Percentiles rank a stretch among this genome's conserved stretches.
These are phyloP conservation scores for Talaromyces wortmannii DNA, from an alignment of 495 filamentous ascomycete species.

Conservation along the genomic window DNA sequence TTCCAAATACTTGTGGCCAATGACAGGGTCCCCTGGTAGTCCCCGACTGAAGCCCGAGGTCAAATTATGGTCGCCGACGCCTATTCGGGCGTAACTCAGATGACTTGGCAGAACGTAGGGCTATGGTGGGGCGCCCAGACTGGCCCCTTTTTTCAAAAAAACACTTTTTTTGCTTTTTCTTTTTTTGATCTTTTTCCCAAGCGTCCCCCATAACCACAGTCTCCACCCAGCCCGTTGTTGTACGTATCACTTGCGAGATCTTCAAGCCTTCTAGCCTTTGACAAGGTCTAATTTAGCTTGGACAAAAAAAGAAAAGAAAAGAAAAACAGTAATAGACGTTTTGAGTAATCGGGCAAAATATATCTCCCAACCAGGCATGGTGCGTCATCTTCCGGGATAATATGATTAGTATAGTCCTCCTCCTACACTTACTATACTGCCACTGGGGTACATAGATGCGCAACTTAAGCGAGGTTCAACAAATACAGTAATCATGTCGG, in stretches of 20 bases:
- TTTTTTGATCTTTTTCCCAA: conserved; percentile 1
- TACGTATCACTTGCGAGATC: neutral
- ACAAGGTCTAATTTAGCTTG: neutral
- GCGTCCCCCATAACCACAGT: neutral
- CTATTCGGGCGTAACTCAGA: neutral
- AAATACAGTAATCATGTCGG: no score
- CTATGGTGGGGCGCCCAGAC: neutral
- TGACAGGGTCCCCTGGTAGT: neutral
- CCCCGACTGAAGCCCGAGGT: conserved; percentile 4
- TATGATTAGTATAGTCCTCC: no score
- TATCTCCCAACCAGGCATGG: neutral
- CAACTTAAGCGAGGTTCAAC: no score
- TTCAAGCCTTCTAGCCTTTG: neutral
- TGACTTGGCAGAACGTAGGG: neutral
- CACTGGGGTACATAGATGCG: no score
- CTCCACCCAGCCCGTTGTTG: neutral
- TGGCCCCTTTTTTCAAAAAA: neutral
- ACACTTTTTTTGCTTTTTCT: neutral
- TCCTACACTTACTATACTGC: no score
- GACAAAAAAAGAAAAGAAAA: no score
- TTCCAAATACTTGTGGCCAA: conserved; percentile 1
- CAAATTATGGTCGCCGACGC: conserved; percentile 1
- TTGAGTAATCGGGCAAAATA: neutral
- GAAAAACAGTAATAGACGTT: neutral
- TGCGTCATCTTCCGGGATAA: no score